These are phyloP conservation scores for Diutina catenulata DNA, from an alignment of 1,139 yeast species.

Conservation along the genomic window DNA sequence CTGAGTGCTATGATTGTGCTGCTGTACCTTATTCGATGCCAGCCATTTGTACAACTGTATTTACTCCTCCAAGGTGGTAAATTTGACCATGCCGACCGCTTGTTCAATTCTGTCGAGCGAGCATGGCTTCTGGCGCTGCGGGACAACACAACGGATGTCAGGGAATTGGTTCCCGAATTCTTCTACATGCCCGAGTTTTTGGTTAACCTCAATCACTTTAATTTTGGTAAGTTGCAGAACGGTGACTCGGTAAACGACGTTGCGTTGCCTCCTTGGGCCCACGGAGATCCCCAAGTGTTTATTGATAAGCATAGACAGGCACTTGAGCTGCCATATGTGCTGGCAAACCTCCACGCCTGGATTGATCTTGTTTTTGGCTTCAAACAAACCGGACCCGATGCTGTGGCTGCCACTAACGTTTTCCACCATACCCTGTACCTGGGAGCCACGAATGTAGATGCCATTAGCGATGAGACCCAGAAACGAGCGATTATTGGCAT, in stretches of 20 bases:
- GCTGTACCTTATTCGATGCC: slow-evolving; percentile 58
- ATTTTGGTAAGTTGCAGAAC: slow-evolving; percentile 57
- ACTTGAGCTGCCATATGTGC: slow-evolving; percentile 68
- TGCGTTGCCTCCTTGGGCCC: slow-evolving; percentile 70
- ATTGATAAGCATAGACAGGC: slow-evolving; percentile 70
- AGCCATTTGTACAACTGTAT: slow-evolving; percentile 74
- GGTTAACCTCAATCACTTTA: slow-evolving; percentile 47
- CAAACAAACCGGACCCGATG: slow-evolving; percentile 63
- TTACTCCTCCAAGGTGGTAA: slow-evolving; percentile 72
- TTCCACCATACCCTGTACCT: slow-evolving; percentile 74
- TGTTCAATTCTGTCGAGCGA: slow-evolving; percentile 58
- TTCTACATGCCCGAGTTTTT: slow-evolving; percentile 70
- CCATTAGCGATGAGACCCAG: slow-evolving; percentile 59
- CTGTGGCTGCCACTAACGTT: slow-evolving; percentile 55
- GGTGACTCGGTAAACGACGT: slow-evolving; percentile 52
- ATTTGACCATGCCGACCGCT: slow-evolving; percentile 77
- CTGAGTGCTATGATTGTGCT: slow-evolving; percentile 89
- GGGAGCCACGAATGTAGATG: slow-evolving; percentile 70
- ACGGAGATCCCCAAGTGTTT: slow-evolving; percentile 59
- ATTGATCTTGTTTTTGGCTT: slow-evolving; percentile 72
- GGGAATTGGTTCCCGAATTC: slow-evolving; percentile 80
- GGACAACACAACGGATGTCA: slow-evolving; percentile 75
- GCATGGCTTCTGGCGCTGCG: slow-evolving; percentile 72
- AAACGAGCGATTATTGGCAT: slow-evolving; percentile 68
- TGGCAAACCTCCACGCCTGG: slow-evolving; percentile 67